These are phyloP conservation scores for Posidonia oceanica DNA, from an alignment of 116 monocot species.

Conservation along the genomic window DNA sequence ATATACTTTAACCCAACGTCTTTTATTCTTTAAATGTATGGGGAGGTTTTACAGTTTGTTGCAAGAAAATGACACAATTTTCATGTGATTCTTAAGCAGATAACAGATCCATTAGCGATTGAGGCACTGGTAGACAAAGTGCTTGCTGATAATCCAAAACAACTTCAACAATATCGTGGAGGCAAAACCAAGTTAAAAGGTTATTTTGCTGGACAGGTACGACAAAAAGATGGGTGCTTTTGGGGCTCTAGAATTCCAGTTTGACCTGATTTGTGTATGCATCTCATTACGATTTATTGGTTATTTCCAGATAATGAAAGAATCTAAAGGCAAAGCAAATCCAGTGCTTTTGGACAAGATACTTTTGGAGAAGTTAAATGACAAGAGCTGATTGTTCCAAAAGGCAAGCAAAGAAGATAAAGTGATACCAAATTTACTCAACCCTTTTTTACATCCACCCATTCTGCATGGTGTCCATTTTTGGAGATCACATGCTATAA, in stretches of 20 bases:
- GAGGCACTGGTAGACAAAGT: conserved; percentile 79
- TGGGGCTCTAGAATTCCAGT: background rate
- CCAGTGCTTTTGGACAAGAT: conserved; percentile 79
- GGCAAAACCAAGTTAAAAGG: conserved; percentile 91
- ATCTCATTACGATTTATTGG: background rate
- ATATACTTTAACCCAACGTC: too few relatives aligned
- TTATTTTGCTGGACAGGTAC: conserved; percentile 88
- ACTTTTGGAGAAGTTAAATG: conserved; percentile 61
- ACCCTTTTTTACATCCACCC: too few relatives aligned
- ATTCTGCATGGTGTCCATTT: too few relatives aligned
- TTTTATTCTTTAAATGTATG: background rate
- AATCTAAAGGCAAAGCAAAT: conserved; percentile 96
- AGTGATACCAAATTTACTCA: too few relatives aligned
- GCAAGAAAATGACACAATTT: background rate
- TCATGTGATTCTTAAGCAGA: conserved; percentile 21
- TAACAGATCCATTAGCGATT: conserved; percentile 63
- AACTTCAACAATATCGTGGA: conserved; percentile 74
- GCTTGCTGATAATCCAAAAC: conserved; percentile 81
- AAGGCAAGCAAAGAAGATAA: too few relatives aligned
- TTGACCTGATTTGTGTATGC: background rate
- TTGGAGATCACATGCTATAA: too few relatives aligned
- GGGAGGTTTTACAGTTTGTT: background rate
- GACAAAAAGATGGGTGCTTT: background rate
- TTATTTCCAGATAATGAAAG: conserved; percentile 72
- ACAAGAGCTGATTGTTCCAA: too few relatives aligned